phyloP scores from a whole-genome alignment of 2,329 filamentous ascomycete genomes.

The Trematosphaeria pertusa region DNA sequence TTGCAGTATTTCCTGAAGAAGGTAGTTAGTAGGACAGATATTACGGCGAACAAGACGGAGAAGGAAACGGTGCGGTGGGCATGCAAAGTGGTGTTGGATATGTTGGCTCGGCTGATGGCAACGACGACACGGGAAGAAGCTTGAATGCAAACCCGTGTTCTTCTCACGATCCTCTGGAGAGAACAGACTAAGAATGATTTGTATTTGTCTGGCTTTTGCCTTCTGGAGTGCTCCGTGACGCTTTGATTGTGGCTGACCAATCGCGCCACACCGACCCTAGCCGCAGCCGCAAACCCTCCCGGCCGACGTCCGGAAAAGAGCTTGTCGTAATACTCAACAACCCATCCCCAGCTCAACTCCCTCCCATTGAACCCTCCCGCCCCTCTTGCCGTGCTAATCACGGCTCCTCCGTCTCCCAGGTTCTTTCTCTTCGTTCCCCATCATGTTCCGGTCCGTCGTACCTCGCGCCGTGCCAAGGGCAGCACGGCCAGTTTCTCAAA shows the following conservation, averaged over 20 bases:
- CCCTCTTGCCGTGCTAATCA: constrained; percentile 35
- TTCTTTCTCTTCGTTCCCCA: constrained; percentile 33
- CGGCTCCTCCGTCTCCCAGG: constrained; percentile 37
- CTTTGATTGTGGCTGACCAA: constrained; percentile 11
- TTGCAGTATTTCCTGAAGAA: constrained; percentile 82
- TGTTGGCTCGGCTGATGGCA: constrained; percentile 44
- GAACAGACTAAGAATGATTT: too few species aligned
- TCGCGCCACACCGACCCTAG: constrained; percentile 32
- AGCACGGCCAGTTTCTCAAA: constrained; percentile 44
- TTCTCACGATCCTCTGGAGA: too few species aligned
- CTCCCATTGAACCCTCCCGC: constrained; percentile 47
- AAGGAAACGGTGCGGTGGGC: constrained; percentile 58
- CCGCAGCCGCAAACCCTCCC: constrained; percentile 23
- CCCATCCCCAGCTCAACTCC: constrained; percentile 44
- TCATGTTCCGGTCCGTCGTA: constrained; percentile 61
- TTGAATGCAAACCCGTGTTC: too few species aligned
- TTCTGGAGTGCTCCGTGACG: not conserved
- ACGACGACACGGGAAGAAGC: too few species aligned
- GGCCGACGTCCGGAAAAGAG: constrained; percentile 35
- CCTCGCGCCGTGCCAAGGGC: constrained; percentile 58
- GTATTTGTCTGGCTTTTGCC: too few species aligned
- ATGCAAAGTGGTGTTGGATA: constrained; percentile 47
- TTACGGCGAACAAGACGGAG: constrained; percentile 58
- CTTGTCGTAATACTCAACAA: constrained; percentile 35
- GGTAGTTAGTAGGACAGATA: constrained; percentile 71